These are phyloP conservation scores for Ziziphus jujuba DNA, from an alignment of 306 rosid species.

Conservation along the genomic window DNA sequence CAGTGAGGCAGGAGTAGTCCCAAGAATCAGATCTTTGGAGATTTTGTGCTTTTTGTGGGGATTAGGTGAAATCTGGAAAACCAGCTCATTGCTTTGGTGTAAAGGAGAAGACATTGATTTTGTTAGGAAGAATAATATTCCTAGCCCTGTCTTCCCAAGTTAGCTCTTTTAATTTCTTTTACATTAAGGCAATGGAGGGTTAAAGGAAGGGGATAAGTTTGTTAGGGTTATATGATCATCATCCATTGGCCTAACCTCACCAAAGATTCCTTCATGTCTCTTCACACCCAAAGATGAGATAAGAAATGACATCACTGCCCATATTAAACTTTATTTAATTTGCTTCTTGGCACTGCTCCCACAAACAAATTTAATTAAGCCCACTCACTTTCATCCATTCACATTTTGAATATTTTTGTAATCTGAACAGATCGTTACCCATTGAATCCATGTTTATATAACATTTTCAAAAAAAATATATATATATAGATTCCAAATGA, in stretches of 20 bases:
- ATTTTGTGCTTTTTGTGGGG: slow-evolving; percentile 44
- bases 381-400: not conserved
- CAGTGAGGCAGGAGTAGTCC: slow-evolving; percentile 35
- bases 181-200: too few species aligned
- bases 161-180: not conserved
- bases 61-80: slow-evolving; percentile 51
- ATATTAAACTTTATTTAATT: not conserved
- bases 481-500: too few species aligned
- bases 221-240: slow-evolving; percentile 30
- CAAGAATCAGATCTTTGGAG: slow-evolving; percentile 48
- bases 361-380: slow-evolving; percentile 11
- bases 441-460: too few species aligned
- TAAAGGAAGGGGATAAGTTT: slow-evolving; percentile 26
- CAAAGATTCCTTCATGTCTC: slow-evolving; percentile 36
- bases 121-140: not conserved
- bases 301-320: slow-evolving; percentile 33
- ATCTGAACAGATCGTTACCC: too few species aligned
- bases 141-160: too few species aligned
- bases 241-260: slow-evolving; percentile 25
- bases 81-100: slow-evolving; percentile 63
- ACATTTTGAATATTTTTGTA: too few species aligned
- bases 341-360: slow-evolving; percentile 22
- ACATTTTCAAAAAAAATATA: too few species aligned
- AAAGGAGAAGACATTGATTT: slow-evolving; percentile 67
- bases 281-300: slow-evolving; percentile 20